phyloP scores from a whole-genome alignment of 2,329 filamentous ascomycete genomes.

The Triangularia setosa region DNA sequence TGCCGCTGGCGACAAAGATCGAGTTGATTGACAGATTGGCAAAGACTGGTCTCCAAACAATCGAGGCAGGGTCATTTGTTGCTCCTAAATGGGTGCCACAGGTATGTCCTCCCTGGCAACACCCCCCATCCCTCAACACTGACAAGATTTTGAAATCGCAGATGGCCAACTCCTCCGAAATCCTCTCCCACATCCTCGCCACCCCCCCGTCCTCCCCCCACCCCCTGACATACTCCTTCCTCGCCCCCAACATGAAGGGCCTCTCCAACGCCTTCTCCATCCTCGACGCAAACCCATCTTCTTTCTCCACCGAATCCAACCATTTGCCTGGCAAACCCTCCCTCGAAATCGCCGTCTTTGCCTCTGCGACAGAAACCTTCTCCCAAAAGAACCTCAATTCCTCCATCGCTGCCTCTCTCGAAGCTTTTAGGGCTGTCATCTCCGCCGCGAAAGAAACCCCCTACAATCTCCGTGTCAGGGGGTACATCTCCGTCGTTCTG shows the following conservation, averaged over 20 bases:
- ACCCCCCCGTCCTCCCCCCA: slow-evolving; percentile 48
- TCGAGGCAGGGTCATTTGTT: slow-evolving; percentile 81
- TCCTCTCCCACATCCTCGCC: slow-evolving; percentile 65
- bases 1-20: slow-evolving; percentile 70
- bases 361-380: slow-evolving; percentile 77
- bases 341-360: slow-evolving; percentile 75
- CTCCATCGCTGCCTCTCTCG: slow-evolving; percentile 68
- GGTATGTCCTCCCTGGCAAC: slow-evolving; percentile 39
- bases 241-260: slow-evolving; percentile 73
- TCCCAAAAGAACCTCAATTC: slow-evolving; percentile 80
- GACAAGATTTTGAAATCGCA: slow-evolving; percentile 1
- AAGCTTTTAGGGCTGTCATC: slow-evolving; percentile 68
- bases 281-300: slow-evolving; percentile 47
- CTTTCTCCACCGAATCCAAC: slow-evolving; percentile 49
- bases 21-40: slow-evolving; percentile 69
- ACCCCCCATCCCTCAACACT: not conserved
- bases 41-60: slow-evolving; percentile 64
- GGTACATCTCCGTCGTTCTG: slow-evolving; percentile 76
- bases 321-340: slow-evolving; percentile 37
- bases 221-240: slow-evolving; percentile 72
- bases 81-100: slow-evolving; percentile 83
- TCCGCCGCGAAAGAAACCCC: slow-evolving; percentile 56
- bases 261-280: slow-evolving; percentile 58
- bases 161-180: slow-evolving; percentile 56
- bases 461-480: slow-evolving; percentile 64